A percentile compares a stretch with the other conserved stretches of the same genome.
Evolutionary conservation across 2,329 filamentous ascomycete genomes (phyloP).

Genomic region (Colletotrichum sp.): DNA sequence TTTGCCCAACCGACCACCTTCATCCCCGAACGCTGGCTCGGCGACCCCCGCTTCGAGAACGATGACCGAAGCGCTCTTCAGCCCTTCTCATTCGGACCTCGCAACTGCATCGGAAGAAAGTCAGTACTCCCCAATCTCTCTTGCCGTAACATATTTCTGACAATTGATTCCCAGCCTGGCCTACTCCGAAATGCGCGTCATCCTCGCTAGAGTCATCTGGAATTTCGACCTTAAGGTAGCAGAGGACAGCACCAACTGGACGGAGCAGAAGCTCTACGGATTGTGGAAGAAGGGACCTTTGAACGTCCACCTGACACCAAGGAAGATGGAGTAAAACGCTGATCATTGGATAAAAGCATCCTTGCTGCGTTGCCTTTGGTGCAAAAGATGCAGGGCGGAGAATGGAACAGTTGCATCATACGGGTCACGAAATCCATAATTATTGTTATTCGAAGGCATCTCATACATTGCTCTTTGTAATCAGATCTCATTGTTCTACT

Average conservation of each 20-base stretch:
- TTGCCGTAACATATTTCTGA: neutral
- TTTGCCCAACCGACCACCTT: conserved; percentile 50
- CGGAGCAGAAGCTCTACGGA: conserved; percentile 20
- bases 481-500: neutral
- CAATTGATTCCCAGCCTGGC: conserved; percentile 35
- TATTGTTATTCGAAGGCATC: neutral
- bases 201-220: conserved; percentile 48
- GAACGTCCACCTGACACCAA: conserved; percentile 3
- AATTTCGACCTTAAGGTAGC: conserved; percentile 49
- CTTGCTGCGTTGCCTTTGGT: neutral
- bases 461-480: neutral
- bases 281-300: conserved; percentile 16
- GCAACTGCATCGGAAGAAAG: conserved; percentile 57
- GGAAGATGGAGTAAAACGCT: neutral
- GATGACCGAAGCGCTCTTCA: conserved; percentile 42
- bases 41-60: conserved; percentile 22
- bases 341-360: neutral
- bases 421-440: neutral
- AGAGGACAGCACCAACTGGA: conserved; percentile 39
- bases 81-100: conserved; percentile 52
- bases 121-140: conserved; percentile 27
- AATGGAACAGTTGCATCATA: neutral
- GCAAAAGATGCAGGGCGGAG: neutral
- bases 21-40: conserved; percentile 45
- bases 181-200: conserved; percentile 53